Evolutionary conservation across 23 red algal species (phyloP), one percentile per base, ranked within the genome.

Genomic region (Chondrus crispus): DNA sequence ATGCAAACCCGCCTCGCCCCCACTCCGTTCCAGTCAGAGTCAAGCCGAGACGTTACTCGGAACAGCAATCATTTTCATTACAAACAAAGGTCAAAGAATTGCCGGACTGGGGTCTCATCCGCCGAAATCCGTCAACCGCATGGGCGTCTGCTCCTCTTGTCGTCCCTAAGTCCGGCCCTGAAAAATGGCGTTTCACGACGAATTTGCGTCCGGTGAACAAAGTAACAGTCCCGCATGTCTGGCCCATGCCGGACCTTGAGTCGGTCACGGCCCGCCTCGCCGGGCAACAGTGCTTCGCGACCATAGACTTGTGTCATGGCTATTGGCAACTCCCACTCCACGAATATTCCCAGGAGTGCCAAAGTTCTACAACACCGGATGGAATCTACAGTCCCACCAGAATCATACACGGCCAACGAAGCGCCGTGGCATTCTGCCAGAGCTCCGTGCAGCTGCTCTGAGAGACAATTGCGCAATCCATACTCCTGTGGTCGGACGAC

Each of bases 281-380:
- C 4, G 46, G 78, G 13, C 24, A 18, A 26, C 52, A 8, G 32
- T 82, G 45, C 24, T 82, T 82, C 28, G 78, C 46, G 7, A 82
- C 46, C 26, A 19, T 63, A 5, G 78, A 82, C 41, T 26, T 60
- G 24, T 52, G 45, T 82, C 46, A 82, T n/a, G 78, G 48, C 52
- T 82, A 82, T 45, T 66, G 78, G 78, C 46, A 82, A 30, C 16
- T 82, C 7, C 71, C 71, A 76, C 71, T 76, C 4, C 28, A 24
- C 28, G 44, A 37, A 4, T 4, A 37, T 8, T n/a, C 39, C 24
- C 66, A 76, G 43, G 71, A 76, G 39, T 37, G 5, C 19, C 24
- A 76, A 76, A 46, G 39, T 38, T 76, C 43, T 48, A 76, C 19
- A 26, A 76, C 71, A 43, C 71, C 71, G 39, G 71, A 76, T 20